Base-by-base conservation (phyloP, 495 filamentous ascomycete genomes). In the Penicillium atrosanguineum region DNA sequence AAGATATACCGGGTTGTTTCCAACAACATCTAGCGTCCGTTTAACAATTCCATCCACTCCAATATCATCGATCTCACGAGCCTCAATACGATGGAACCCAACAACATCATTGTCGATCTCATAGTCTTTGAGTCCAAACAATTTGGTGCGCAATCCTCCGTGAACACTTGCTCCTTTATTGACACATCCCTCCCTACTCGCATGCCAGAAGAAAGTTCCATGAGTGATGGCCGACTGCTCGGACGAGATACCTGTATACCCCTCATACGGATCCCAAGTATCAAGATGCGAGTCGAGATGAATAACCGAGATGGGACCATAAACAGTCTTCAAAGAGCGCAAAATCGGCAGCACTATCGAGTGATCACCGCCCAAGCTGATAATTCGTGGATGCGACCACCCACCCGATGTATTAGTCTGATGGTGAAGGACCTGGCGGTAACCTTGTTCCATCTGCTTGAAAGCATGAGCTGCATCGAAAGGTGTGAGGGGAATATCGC, bases 351-450 rank as follows among this genome's bases (percentile, higher is more conserved):
- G 63, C 7, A 82, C 83, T 36, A 84, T 85, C 6, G 82, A 83
- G 56, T 86, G 83, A 50, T 87, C 84, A 14, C 83, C 84, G 0
- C 84, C 83, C 1, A 86, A 61, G 9, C 75, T 82, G 50, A 86
- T 72, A 19, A 86, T 77, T 7, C 71, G 63, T 5, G 67, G 64
- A 25, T 63, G 57, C 0, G 41, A 25, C 42, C 47, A 52, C 16
- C 49, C 59, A 31, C 64, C 53, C 15, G 39, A 54, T 34, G 51
- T 57, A 5, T 52, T 57, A 1, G 61, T 65, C n/a, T 63, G 54
- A 41, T 71, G 65, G 21, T 62, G 54, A 3, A 65, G 56, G 6
- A 75, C 61, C 16, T 65, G 53, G 25, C 59, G 61, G 48, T 67
- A 67, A 0, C 71, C 81, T 51, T 85, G 77, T 50, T 82, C 79